Percentiles rank a stretch among this genome's conserved stretches.
phyloP scores from a whole-genome alignment of 305 asterid species.

The Fraxinus nigra region DNA sequence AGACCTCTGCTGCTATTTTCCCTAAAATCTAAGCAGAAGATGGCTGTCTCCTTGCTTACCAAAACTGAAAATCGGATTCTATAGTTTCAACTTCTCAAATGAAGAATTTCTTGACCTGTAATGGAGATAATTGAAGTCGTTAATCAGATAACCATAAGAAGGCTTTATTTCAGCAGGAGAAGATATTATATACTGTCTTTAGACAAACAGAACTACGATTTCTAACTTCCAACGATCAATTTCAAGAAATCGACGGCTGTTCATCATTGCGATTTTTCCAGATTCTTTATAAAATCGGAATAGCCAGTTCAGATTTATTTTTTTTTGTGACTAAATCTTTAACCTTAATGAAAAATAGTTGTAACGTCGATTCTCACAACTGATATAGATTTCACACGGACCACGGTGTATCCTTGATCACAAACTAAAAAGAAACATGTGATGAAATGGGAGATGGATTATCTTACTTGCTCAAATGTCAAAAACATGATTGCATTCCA shows the following conservation, averaged over 20 bases:
- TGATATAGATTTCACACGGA: background rate
- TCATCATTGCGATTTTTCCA: background rate
- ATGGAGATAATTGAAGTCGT: constrained; percentile 11
- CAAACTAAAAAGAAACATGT: background rate
- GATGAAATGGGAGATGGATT: constrained; percentile 11
- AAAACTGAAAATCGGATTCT: constrained; percentile 12
- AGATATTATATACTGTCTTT: background rate
- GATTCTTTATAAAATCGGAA: background rate
- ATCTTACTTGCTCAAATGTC: constrained; percentile 73
- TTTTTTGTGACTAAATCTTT: background rate
- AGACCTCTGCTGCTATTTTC: background rate
- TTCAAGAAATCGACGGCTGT: background rate
- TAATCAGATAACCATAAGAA: background rate
- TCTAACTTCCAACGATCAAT: background rate
- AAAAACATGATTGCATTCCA: constrained; percentile 91
- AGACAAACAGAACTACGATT: background rate
- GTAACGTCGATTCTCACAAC: background rate
- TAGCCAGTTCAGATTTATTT: background rate
- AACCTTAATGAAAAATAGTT: background rate
- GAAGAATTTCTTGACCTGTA: constrained; percentile 40
- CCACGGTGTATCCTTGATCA: background rate
- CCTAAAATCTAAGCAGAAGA: background rate
- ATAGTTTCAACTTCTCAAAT: constrained; percentile 22
- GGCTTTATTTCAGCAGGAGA: background rate
- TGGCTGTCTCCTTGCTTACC: constrained; percentile 8